These are phyloP conservation scores for Boletus tomentosulus DNA, from an alignment of 768 basidiomycete genomes.

Conservation along the genomic window DNA sequence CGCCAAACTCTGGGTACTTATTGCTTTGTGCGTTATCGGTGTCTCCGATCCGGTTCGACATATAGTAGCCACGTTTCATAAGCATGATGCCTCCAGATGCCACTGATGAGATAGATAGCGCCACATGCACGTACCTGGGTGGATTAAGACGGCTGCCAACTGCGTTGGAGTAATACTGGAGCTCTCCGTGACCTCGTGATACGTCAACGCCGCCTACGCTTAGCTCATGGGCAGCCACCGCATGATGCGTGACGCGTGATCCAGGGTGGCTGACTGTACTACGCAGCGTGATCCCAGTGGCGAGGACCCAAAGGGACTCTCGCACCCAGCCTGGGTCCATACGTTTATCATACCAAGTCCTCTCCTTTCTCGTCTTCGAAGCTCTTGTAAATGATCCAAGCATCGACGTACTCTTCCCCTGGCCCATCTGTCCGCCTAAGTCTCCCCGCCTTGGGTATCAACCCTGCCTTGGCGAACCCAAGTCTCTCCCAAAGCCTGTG, in stretches of 20 bases:
- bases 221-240: neutral
- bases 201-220: neutral
- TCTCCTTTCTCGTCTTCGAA: slow-evolving; percentile 42
- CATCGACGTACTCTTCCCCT: slow-evolving; percentile 87
- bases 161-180: neutral
- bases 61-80: neutral
- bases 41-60: neutral
- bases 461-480: slow-evolving; percentile 74
- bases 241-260: neutral
- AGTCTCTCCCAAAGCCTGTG: slow-evolving; percentile 78
- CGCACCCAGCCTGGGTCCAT: neutral
- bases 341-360: neutral
- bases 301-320: neutral
- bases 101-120: slow-evolving; percentile 10
- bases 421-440: slow-evolving; percentile 60
- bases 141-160: neutral
- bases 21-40: neutral
- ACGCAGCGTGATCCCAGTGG: neutral
- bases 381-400: slow-evolving; percentile 78
- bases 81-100: neutral
- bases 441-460: slow-evolving; percentile 73
- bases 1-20: neutral
- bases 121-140: neutral
- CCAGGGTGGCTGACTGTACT: neutral
- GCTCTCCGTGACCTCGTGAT: neutral